Conservation (phyloP, 768 basidiomycete genomes). For the Baorangia bicolor region DNA sequence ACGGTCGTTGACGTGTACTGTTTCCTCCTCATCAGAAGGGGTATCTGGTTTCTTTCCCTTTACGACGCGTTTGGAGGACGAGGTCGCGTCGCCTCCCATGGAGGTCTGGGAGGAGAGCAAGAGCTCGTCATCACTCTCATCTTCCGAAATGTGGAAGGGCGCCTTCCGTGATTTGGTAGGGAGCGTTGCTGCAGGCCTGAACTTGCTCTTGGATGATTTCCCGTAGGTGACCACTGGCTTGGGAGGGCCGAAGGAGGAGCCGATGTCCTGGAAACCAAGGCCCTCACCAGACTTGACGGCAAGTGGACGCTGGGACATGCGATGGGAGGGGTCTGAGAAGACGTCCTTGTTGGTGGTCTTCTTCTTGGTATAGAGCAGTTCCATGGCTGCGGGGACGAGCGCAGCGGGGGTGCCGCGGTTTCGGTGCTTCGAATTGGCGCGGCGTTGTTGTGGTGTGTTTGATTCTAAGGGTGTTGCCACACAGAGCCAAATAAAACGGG, state of each 20-base stretch:
- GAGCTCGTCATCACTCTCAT: conserved; percentile 32
- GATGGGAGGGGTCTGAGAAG: conserved; percentile 17
- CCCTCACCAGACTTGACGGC: conserved; percentile 28
- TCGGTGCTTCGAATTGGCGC: conserved; percentile 7
- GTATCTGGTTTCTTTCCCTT: background rate
- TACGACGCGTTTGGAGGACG: conserved; percentile 9
- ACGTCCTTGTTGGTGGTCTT: background rate
- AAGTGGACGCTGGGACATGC: conserved; percentile 26
- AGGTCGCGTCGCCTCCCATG: conserved; percentile 5
- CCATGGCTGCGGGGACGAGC: conserved; percentile 19
- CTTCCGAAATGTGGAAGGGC: background rate
- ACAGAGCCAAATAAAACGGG: conserved; percentile 18
- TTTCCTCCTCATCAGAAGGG: conserved; percentile 1
- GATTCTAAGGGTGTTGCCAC: conserved; percentile 23
- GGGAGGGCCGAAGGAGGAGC: conserved; percentile 16
- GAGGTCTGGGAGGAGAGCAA: conserved; percentile 28
- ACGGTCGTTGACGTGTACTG: conserved; percentile 15
- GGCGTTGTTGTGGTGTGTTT: conserved; percentile 33
- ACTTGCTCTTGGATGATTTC: conserved; percentile 9
- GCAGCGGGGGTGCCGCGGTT: background rate
- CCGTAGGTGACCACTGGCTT: conserved; percentile 1
- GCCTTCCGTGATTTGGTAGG: background rate
- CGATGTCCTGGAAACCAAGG: conserved; percentile 25
- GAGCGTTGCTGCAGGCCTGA: background rate
- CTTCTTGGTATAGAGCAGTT: conserved; percentile 5